Conservation (phyloP, 805 yeast species). For the Debaryomyces maramus region DNA sequence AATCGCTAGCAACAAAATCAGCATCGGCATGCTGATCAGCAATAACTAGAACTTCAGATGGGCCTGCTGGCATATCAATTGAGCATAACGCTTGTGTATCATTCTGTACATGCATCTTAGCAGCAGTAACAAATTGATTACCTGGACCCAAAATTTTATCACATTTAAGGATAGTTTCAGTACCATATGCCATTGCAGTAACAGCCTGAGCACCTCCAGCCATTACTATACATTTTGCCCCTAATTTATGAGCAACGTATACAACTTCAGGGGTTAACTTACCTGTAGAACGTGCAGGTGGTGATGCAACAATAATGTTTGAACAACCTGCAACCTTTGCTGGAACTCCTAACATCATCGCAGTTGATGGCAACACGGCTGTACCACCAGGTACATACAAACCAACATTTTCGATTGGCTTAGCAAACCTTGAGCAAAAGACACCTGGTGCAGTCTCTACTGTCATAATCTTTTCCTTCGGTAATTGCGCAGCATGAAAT, state of each 20-base stretch:
- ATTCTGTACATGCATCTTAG: slow-evolving; percentile 95
- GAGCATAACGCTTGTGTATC: slow-evolving; percentile 94
- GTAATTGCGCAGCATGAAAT: slow-evolving; percentile 93
- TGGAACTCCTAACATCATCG: slow-evolving; percentile 97
- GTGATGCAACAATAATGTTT: slow-evolving; percentile 90
- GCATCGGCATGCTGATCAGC: slow-evolving; percentile 89
- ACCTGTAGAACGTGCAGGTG: slow-evolving; percentile 88
- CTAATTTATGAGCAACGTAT: slow-evolving; percentile 93
- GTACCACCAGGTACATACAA: slow-evolving; percentile 98
- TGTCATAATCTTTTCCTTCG: slow-evolving; percentile 60
- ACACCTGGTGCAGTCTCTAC: slow-evolving; percentile 97
- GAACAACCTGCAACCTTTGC: slow-evolving; percentile 97
- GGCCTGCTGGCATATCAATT: slow-evolving; percentile 99
- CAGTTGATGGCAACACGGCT: slow-evolving; percentile 96
- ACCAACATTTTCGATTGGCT: slow-evolving; percentile 94
- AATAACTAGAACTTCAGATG: slow-evolving; percentile 94
- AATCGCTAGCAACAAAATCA: slow-evolving; percentile 94
- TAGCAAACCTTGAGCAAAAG: slow-evolving; percentile 87
- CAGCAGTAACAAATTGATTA: slow-evolving; percentile 98
- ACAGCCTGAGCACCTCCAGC: slow-evolving; percentile 99
- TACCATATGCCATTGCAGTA: slow-evolving; percentile 98
- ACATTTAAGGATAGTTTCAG: slow-evolving; percentile 86
- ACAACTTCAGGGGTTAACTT: slow-evolving; percentile 95
- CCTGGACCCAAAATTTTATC: slow-evolving; percentile 99
- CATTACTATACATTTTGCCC: slow-evolving; percentile 83